Percentiles rank a stretch among this genome's conserved stretches.
Evolutionary conservation across 2,329 filamentous ascomycete species (phyloP).

Genomic region (Ascochyta fabae): DNA sequence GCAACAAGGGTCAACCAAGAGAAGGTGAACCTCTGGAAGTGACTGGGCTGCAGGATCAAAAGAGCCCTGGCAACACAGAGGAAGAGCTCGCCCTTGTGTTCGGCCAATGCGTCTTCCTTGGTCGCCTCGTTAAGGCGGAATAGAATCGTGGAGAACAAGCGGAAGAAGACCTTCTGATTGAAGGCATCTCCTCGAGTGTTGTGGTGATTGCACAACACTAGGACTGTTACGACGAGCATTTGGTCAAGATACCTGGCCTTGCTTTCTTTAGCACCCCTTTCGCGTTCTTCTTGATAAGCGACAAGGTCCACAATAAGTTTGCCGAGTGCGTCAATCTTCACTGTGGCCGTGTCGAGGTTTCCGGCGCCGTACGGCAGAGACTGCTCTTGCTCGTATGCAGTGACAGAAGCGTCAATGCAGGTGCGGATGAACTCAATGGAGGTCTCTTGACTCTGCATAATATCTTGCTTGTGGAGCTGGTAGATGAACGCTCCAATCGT

Average conservation of each 20-base stretch:
- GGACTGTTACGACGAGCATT: slow-evolving; percentile 75
- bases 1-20: slow-evolving; percentile 83
- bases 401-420: slow-evolving; percentile 80
- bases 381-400: slow-evolving; percentile 75
- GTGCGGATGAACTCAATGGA: slow-evolving; percentile 80
- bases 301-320: slow-evolving; percentile 80
- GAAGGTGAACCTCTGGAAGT: slow-evolving; percentile 83
- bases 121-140: slow-evolving; percentile 72
- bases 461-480: slow-evolving; percentile 77
- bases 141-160: slow-evolving; percentile 83
- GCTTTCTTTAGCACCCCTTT: slow-evolving; percentile 64
- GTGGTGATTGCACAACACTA: slow-evolving; percentile 87
- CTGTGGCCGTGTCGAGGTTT: slow-evolving; percentile 65
- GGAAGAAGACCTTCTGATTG: slow-evolving; percentile 89
- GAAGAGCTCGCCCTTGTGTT: slow-evolving; percentile 73
- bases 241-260: slow-evolving; percentile 78
- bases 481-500: slow-evolving; percentile 77
- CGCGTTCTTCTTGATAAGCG: slow-evolving; percentile 69
- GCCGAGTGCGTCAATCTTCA: slow-evolving; percentile 79
- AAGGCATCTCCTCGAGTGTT: slow-evolving; percentile 80
- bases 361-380: slow-evolving; percentile 63
- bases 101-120: slow-evolving; percentile 50
- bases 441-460: slow-evolving; percentile 77
- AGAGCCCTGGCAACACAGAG: slow-evolving; percentile 75
- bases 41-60: slow-evolving; percentile 74